Evolutionary conservation across 805 yeast species (phyloP).

Genomic region (Debaryomyces castellii): DNA sequence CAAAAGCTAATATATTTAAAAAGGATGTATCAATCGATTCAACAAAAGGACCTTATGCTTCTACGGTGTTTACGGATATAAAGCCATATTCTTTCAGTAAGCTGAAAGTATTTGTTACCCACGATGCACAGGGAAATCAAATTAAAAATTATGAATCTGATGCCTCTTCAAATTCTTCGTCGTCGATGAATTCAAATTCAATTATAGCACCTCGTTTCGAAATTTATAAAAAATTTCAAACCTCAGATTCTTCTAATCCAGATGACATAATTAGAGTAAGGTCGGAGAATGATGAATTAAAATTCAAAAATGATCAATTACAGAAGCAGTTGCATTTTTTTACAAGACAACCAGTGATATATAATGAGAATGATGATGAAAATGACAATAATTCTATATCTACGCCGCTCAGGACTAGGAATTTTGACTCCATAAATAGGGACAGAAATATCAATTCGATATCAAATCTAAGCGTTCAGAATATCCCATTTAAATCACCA

Average conservation of each 20-base stretch:
- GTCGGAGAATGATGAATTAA: neutral
- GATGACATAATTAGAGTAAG: neutral
- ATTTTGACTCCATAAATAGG: slow-evolving; percentile 1
- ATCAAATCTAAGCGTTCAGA: neutral
- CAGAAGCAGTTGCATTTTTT: neutral
- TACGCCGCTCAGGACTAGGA: slow-evolving; percentile 11
- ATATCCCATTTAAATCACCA: neutral
- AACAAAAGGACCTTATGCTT: slow-evolving; percentile 35
- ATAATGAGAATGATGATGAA: slow-evolving; percentile 8
- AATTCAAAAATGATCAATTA: slow-evolving; percentile 1
- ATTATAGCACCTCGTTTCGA: neutral
- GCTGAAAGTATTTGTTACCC: slow-evolving; percentile 50
- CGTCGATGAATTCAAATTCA: neutral
- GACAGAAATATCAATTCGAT: neutral
- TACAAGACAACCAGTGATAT: neutral
- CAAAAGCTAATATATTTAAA: slow-evolving; percentile 48
- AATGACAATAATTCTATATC: slow-evolving; percentile 10
- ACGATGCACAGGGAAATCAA: slow-evolving; percentile 43
- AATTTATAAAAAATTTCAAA: neutral
- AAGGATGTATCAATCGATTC: slow-evolving; percentile 67
- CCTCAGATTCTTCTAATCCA: neutral
- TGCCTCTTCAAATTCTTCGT: neutral
- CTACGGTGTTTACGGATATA: slow-evolving; percentile 16
- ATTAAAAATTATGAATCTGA: slow-evolving; percentile 13
- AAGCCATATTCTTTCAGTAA: slow-evolving; percentile 29